These are phyloP conservation scores for Cupressus sempervirens DNA, from an alignment of 75 land plant species.

Conservation along the genomic window DNA sequence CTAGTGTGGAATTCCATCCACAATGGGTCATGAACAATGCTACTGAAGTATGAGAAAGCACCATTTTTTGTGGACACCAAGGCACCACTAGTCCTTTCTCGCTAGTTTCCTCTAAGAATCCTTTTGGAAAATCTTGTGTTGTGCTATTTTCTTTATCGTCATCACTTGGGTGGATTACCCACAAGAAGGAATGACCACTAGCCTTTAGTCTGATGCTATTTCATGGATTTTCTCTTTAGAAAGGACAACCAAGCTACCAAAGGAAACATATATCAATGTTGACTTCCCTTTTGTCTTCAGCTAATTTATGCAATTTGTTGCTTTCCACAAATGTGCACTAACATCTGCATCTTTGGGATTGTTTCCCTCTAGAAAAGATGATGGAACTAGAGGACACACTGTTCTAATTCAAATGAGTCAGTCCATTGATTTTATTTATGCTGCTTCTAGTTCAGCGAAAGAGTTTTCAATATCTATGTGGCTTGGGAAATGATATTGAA, in stretches of 20 bases:
- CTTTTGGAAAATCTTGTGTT: neutral
- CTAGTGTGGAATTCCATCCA: constrained; percentile 44
- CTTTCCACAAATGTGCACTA: neutral
- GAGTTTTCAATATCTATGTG: constrained; percentile 47
- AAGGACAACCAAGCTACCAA: constrained; percentile 30
- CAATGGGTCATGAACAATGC: constrained; percentile 7
- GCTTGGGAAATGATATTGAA: constrained; percentile 27
- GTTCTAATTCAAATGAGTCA: neutral
- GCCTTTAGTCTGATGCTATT: constrained; percentile 18
- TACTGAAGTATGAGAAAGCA: constrained; percentile 14
- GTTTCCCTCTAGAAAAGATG: neutral
- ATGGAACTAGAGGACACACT: neutral
- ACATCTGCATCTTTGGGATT: neutral
- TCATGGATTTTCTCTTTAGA: constrained; percentile 26
- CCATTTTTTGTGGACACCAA: constrained; percentile 22
- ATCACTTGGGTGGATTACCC: constrained; percentile 15
- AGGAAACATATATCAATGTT: constrained; percentile 29
- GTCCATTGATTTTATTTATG: neutral
- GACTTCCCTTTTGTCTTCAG: constrained; percentile 18
- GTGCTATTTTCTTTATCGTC: neutral
- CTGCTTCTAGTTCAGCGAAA: constrained; percentile 26
- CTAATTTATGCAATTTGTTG: constrained; percentile 18
- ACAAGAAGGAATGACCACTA: constrained; percentile 26
- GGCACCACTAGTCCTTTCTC: constrained; percentile 15
- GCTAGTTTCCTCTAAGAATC: constrained; percentile 6